Percentiles rank a stretch among this genome's conserved stretches.
phyloP scores from a whole-genome alignment of 2,329 filamentous ascomycete species.

The Fusarium fujikuroi region DNA sequence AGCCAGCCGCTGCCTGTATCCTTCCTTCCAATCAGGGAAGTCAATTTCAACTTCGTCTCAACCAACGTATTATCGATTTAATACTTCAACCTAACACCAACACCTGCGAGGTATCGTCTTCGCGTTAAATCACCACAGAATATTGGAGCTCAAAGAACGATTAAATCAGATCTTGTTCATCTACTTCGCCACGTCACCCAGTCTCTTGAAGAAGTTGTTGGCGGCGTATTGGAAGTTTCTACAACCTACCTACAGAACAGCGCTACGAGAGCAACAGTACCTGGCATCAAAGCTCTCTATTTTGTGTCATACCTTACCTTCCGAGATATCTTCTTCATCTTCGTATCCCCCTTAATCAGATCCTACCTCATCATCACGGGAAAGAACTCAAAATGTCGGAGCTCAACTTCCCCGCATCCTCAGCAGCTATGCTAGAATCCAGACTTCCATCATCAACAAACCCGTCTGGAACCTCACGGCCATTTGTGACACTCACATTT shows the following conservation, averaged over 20 bases:
- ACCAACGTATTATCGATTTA: background rate
- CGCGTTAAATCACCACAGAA: background rate
- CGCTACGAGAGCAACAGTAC: background rate
- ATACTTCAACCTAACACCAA: too few relatives aligned
- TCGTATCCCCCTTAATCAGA: background rate
- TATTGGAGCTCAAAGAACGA: background rate
- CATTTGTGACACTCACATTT: conserved; percentile 84
- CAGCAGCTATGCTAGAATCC: conserved; percentile 48
- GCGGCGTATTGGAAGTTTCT: conserved; percentile 20
- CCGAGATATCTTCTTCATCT: background rate
- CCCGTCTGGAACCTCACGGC: conserved; percentile 35
- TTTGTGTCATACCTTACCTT: background rate
- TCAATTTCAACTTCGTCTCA: conserved; percentile 34
- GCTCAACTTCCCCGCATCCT: conserved; percentile 48
- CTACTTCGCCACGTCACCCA: background rate
- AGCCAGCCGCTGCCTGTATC: conserved; percentile 6
- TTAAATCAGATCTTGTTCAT: background rate
- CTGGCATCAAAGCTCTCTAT: background rate
- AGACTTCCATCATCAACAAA: conserved; percentile 45
- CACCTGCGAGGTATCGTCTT: too few relatives aligned
- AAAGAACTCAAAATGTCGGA: conserved; percentile 46
- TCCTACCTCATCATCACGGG: background rate
- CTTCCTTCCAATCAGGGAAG: conserved; percentile 17
- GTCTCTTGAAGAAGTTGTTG: conserved; percentile 19
- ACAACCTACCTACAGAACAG: background rate